Conservation (phyloP, 805 yeast genomes). For the Suhomyces sp. region DNA sequence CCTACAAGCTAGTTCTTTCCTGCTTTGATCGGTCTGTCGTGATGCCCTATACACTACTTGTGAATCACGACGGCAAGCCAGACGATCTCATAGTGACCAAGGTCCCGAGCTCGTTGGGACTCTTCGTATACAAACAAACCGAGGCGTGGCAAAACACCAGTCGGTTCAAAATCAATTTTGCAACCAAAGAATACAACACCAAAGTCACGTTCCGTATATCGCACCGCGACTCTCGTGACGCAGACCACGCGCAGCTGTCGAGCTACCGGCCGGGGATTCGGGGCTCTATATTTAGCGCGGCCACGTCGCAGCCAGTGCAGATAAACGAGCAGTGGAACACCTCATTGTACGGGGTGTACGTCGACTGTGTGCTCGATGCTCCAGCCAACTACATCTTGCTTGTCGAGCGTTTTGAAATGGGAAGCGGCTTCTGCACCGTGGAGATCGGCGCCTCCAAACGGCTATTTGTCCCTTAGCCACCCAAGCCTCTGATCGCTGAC, state of each 20-base stretch:
- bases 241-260: conserved; percentile 7
- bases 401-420: conserved; percentile 50
- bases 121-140: conserved; percentile 22
- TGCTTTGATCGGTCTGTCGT: conserved; percentile 34
- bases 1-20: conserved; percentile 47
- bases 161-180: conserved; percentile 33
- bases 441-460: background rate
- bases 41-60: conserved; percentile 28
- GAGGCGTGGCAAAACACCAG: conserved; percentile 42
- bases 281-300: conserved; percentile 40
- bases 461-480: background rate
- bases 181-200: conserved; percentile 16
- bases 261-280: conserved; percentile 47
- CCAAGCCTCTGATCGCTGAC: background rate
- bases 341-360: conserved; percentile 43
- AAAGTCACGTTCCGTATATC: conserved; percentile 24
- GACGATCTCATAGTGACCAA: conserved; percentile 9
- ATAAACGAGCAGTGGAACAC: conserved; percentile 41
- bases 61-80: conserved; percentile 19
- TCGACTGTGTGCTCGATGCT: conserved; percentile 23
- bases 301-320: conserved; percentile 25
- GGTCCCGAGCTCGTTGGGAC: conserved; percentile 31
- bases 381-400: conserved; percentile 37
- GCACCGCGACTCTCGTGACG: conserved; percentile 13
- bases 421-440: conserved; percentile 37